Conservation (phyloP, 768 basidiomycete genomes). For the Gloeostereum incarnatum region DNA sequence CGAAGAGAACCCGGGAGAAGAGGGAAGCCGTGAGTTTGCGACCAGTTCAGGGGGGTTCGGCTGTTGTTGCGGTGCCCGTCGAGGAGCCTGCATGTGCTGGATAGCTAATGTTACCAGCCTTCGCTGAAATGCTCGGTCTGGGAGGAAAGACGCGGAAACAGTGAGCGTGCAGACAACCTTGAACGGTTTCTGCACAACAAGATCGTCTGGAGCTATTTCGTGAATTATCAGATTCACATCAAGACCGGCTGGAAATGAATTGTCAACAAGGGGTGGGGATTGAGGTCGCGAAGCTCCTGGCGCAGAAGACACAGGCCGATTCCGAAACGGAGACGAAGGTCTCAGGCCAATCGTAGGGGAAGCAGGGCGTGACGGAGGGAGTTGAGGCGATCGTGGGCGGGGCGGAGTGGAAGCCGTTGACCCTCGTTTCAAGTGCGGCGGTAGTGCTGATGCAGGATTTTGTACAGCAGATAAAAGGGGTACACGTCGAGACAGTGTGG, state of each 20-base stretch:
- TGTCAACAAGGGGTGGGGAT: slow-evolving; percentile 12
- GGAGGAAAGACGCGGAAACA: slow-evolving; percentile 34
- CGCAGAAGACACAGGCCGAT: slow-evolving; percentile 29
- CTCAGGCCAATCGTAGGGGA: slow-evolving; percentile 41
- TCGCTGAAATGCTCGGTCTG: slow-evolving; percentile 18
- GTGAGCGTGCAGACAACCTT: slow-evolving; percentile 43
- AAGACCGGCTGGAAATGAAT: slow-evolving; percentile 26
- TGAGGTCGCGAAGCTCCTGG: slow-evolving; percentile 23
- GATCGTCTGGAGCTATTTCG: slow-evolving; percentile 30
- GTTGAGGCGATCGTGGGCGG: slow-evolving; percentile 52
- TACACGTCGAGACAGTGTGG: slow-evolving; percentile 78
- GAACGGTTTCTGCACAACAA: slow-evolving; percentile 53
- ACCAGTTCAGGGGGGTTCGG: slow-evolving; percentile 15
- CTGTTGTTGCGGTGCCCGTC: slow-evolving; percentile 10
- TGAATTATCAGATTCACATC: slow-evolving; percentile 51
- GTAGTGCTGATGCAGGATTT: slow-evolving; percentile 63
- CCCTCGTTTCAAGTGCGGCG: slow-evolving; percentile 63
- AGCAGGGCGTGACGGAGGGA: slow-evolving; percentile 38
- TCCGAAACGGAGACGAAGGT: slow-evolving; percentile 33
- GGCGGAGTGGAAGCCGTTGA: slow-evolving; percentile 27
- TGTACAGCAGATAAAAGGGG: slow-evolving; percentile 37
- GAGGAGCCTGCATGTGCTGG: slow-evolving; percentile 52
- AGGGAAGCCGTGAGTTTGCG: slow-evolving; percentile 26
- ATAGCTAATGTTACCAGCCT: slow-evolving; percentile 46
- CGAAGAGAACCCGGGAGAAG: slow-evolving; percentile 47